Evolutionary conservation across 257 asterid species (phyloP).

Genomic region (Haberlea rhodopensis): DNA sequence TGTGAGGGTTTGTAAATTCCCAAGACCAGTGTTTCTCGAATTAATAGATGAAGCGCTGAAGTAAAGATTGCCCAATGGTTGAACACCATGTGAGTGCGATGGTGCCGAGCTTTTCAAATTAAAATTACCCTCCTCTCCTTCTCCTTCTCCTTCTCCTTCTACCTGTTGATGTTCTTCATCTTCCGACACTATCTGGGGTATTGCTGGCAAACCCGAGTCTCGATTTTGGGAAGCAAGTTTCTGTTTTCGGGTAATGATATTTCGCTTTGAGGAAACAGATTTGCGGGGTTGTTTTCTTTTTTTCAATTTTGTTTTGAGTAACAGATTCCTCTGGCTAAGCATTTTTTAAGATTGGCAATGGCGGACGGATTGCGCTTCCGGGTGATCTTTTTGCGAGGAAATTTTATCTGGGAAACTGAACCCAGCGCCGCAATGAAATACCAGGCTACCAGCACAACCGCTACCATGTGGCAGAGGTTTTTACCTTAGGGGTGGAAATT

Average conservation of each 20-base stretch:
- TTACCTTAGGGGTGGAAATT: too few species aligned
- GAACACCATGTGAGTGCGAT: constrained; percentile 72
- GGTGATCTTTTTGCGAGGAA: constrained; percentile 13
- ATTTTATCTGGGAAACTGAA: too few species aligned
- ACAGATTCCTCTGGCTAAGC: constrained; percentile 44
- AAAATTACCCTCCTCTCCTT: constrained; percentile 55
- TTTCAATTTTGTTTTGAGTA: constrained; percentile 33
- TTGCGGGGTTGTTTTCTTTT: constrained; percentile 36
- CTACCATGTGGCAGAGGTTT: too few species aligned
- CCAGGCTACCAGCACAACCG: too few species aligned
- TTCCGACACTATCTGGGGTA: constrained; percentile 21
- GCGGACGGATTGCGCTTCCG: constrained; percentile 9
- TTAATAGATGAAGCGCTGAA: constrained; percentile 52
- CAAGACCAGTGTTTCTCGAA: constrained; percentile 78
- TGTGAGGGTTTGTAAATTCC: constrained; percentile 62
- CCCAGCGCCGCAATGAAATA: too few species aligned
- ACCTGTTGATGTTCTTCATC: constrained; percentile 22
- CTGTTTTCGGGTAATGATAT: constrained; percentile 21
- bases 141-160: too few species aligned
- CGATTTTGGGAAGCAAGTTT: constrained; percentile 29
- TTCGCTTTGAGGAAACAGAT: constrained; percentile 29
- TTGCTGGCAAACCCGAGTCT: constrained; percentile 18
- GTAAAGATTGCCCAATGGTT: constrained; percentile 86
- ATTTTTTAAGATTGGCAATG: constrained; percentile 28
- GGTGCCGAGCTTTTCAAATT: constrained; percentile 58